Percentiles rank a stretch among this genome's conserved stretches.
These are phyloP conservation scores for Beauveria pseudobassiana DNA, from an alignment of 2,329 filamentous ascomycete species.

Conservation along the genomic window DNA sequence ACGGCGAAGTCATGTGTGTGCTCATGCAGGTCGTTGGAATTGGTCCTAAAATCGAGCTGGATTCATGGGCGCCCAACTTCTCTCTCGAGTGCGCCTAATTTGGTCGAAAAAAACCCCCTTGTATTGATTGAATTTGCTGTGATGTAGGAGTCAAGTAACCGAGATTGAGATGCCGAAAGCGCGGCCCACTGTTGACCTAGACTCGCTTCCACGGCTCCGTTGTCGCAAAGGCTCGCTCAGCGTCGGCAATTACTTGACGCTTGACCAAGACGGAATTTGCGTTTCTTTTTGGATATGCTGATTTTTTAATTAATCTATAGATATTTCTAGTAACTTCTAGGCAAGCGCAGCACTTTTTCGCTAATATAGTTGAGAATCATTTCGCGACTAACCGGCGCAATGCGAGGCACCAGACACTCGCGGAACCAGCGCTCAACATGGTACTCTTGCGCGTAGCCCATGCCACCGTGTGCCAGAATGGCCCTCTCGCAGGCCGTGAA, in stretches of 20 bases:
- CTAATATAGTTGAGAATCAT: constrained; percentile 71
- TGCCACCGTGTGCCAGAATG: constrained; percentile 52
- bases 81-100: background rate
- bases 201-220: background rate
- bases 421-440: constrained; percentile 59
- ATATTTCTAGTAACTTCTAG: constrained; percentile 52
- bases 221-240: constrained; percentile 4
- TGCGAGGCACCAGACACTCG: constrained; percentile 57
- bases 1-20: constrained; percentile 7
- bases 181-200: background rate
- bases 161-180: constrained; percentile 8
- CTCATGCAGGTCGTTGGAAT: background rate
- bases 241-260: background rate
- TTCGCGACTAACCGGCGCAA: constrained; percentile 59
- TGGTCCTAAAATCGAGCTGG: background rate
- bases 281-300: background rate
- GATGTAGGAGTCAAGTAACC: constrained; percentile 10
- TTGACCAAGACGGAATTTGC: background rate
- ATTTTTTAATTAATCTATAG: background rate
- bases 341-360: constrained; percentile 60
- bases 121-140: background rate
- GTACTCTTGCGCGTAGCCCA: constrained; percentile 59
- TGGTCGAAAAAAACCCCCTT: background rate
- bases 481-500: constrained; percentile 56
- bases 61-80: background rate